Evolutionary conservation across 1,284 basidiomycete species (phyloP), one percentile per base, ranked within the genome.

Genomic region (Vanrija sp.): DNA sequence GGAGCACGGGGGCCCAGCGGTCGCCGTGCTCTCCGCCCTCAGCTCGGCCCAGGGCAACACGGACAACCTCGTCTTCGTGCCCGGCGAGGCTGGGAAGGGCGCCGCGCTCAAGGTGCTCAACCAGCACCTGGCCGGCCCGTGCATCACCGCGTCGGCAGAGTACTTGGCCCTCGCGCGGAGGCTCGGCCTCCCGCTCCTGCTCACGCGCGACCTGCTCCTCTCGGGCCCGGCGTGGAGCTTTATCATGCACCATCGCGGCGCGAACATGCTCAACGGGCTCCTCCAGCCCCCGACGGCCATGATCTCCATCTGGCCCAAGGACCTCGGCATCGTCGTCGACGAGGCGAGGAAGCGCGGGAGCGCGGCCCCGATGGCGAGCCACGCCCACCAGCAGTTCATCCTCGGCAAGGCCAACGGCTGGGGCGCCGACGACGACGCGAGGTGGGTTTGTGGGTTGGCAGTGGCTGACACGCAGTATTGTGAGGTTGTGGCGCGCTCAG

Each of bases 121-220:
- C 49, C 61, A 63, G 47, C 53, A 56, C n/a, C 47, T 59, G 19
- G 61, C 51, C 4, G 59, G 56, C 27, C 31, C 31, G 6, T 42
- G 65, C 44, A 62, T 69, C 45, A 59, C 62, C 5, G 54, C 51
- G 3, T 53, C 56, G 10, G 60, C 63, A 20, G 69, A 72, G 53
- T 56, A 57, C 0, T 53, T 67, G 16, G 63, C 66, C 1, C 56
- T 71, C 15, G 58, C 64, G 1, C 53, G 51, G 15, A 55, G 53
- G 20, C 54, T 66, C 24, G 64, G 59, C 6, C 57, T 72, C 12
- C 61, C 63, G 5, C 49, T 49, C 6, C 53, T 43, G 20, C 22
- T 6, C 3, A 49, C 54, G 2, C 56, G 45, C 19, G 50, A 49
- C 15, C 38, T 63, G 3, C 49, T 63, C 16, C 20, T 56, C 16